These are phyloP conservation scores for Fusarium sororula DNA, from an alignment of 2,329 filamentous ascomycete species.

Conservation along the genomic window DNA sequence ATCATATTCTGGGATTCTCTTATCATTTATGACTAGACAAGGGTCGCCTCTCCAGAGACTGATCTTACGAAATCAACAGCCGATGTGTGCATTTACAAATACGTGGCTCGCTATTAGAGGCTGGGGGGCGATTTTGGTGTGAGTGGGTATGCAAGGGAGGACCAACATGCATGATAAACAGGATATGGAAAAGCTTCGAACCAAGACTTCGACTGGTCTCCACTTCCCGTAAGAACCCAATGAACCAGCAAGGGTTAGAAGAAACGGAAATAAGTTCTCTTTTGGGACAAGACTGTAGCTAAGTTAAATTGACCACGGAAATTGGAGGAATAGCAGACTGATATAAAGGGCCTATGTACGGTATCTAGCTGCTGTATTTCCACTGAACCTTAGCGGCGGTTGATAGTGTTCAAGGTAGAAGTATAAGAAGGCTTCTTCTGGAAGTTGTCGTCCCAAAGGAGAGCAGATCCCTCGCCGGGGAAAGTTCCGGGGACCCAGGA, in stretches of 20 bases:
- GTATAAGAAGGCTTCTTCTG: constrained; percentile 18
- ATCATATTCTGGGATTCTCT: background rate
- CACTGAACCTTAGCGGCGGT: background rate
- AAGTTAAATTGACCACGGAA: background rate
- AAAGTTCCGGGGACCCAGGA: constrained; percentile 10
- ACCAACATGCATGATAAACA: background rate
- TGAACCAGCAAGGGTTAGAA: background rate
- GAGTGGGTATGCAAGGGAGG: background rate
- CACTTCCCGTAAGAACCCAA: background rate
- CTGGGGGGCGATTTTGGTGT: background rate
- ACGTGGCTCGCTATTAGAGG: background rate
- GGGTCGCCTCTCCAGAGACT: background rate
- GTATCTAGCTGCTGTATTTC: background rate
- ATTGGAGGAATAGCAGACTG: background rate
- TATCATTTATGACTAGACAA: background rate
- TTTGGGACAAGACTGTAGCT: background rate
- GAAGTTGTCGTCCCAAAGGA: constrained; percentile 13
- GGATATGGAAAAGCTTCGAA: background rate
- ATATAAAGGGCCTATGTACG: background rate
- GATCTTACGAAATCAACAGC: background rate
- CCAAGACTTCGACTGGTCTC: background rate
- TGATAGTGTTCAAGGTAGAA: constrained; percentile 8
- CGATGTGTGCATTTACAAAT: background rate
- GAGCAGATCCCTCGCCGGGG: constrained; percentile 3
- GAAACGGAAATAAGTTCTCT: background rate